A percentile compares a stretch with the other conserved stretches of the same genome.
Evolutionary conservation across 2,329 filamentous ascomycete species (phyloP).

Genomic region (Colletotrichum sp.): DNA sequence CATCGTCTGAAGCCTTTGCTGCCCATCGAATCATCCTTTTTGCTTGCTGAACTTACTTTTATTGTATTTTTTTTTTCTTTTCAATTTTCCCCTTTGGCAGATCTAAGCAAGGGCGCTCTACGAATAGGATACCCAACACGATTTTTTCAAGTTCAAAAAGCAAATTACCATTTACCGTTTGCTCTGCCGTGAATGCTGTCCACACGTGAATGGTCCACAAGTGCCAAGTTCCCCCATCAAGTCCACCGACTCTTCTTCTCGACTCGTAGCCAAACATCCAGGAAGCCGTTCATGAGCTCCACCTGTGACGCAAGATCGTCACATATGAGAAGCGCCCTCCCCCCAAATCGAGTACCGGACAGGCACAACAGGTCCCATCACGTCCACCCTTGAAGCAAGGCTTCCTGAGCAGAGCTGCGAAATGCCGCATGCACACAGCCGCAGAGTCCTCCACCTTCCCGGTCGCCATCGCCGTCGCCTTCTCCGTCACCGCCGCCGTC

Average conservation of each 20-base stretch:
- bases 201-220: neutral
- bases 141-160: neutral
- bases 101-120: neutral
- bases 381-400: neutral
- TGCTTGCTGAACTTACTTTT: neutral
- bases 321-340: neutral
- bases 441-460: neutral
- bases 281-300: neutral
- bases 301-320: slow-evolving; percentile 11
- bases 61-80: neutral
- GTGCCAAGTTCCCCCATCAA: neutral
- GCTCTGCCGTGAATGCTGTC: neutral
- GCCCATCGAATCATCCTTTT: neutral
- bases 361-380: neutral
- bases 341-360: neutral
- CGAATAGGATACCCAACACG: slow-evolving; percentile 14
- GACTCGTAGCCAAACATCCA: neutral
- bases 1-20: neutral
- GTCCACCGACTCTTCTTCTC: slow-evolving; percentile 12
- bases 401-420: neutral
- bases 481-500: neutral
- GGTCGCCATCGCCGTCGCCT: neutral
- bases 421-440: neutral
- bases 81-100: neutral
- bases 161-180: neutral